phyloP scores from a whole-genome alignment of 2,329 filamentous ascomycete genomes.

The Immersiporthe knoxdaviesiana region DNA sequence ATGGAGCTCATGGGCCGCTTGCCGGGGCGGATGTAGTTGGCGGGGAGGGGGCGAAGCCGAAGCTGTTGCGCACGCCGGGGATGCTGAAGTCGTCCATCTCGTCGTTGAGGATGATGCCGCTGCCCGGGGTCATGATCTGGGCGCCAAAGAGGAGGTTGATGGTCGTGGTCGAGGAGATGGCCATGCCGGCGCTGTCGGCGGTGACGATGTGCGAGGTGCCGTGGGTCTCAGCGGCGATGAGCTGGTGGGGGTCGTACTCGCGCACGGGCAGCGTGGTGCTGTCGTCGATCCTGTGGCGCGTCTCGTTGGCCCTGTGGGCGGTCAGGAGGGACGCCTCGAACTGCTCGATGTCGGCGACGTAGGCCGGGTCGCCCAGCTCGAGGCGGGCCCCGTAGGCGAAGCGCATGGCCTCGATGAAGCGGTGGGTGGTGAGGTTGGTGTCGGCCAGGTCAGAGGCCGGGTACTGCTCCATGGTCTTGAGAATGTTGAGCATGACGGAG shows the following conservation, averaged over 20 bases:
- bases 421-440: slow-evolving; percentile 73
- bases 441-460: slow-evolving; percentile 55
- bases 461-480: slow-evolving; percentile 86
- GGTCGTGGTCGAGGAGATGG: slow-evolving; percentile 82
- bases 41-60: slow-evolving; percentile 81
- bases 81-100: slow-evolving; percentile 85
- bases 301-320: slow-evolving; percentile 58
- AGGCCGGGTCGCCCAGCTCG: slow-evolving; percentile 82
- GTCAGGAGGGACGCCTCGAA: slow-evolving; percentile 73
- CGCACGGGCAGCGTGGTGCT: slow-evolving; percentile 69
- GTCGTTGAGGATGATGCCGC: slow-evolving; percentile 79
- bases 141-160: slow-evolving; percentile 87
- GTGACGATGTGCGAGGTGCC: slow-evolving; percentile 76
- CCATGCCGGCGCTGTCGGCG: slow-evolving; percentile 73
- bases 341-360: slow-evolving; percentile 62
- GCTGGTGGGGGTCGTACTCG: slow-evolving; percentile 70
- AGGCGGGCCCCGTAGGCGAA: slow-evolving; percentile 83
- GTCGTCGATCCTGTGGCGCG: slow-evolving; percentile 72
- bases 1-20: slow-evolving; percentile 87
- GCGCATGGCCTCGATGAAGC: slow-evolving; percentile 84
- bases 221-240: slow-evolving; percentile 70
- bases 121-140: slow-evolving; percentile 75
- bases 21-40: slow-evolving; percentile 79
- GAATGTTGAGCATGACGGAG: slow-evolving; percentile 70
- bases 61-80: slow-evolving; percentile 75